Evolutionary conservation across 2,329 filamentous ascomycete species (phyloP), one percentile per base, ranked within the genome.

Genomic region (Aspergillus versicolor): DNA sequence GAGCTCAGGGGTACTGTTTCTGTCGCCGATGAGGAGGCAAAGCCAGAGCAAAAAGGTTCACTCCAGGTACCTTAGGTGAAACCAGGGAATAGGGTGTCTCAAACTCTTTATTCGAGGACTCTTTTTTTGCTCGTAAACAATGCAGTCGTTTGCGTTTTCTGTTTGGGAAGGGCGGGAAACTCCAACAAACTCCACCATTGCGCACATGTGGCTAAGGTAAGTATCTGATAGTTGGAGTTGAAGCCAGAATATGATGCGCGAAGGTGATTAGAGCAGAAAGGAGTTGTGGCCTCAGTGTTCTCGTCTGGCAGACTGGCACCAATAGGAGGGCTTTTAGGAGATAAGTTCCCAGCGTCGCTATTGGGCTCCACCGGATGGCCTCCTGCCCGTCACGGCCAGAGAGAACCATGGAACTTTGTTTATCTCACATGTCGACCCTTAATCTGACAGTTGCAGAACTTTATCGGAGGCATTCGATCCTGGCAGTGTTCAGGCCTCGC

Each of bases 241-340:
- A 37, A 37, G 34, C 11, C 22, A 30, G 55, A 52, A 44, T 19
- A 52, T 48, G 41, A 37, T 43, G 44, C 13, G 41, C 40, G 30
- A 38, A 37, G 21, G 46, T 5, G 34, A 17, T 41, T 51, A 60
- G 38, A 46, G 52, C 58, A 61, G 57, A 34, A 54, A 21, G 54
- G 59, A 55, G 38, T 51, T 55, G 53, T 44, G n/a, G 43, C 49
- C 37, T 40, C 51, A 55, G 30, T 15, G 45, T 12, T 12, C 45
- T 49, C 8, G 17, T 17, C 27, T 9, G 17, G 44, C 48, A 30
- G 24, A 27, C 56, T 56, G 56, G 53, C 58, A 54, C 61, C 62
- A 63, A 67, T 67, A 59, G 62, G 62, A 61, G 54, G 17, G 24
- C 43, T 32, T 21, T 17, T 21, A 57, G 64, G 65, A 67, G 65